Percentiles rank a stretch among this genome's conserved stretches.
These are phyloP conservation scores for Colletotrichum cereale DNA, from an alignment of 2,329 filamentous ascomycete genomes.

Conservation along the genomic window DNA sequence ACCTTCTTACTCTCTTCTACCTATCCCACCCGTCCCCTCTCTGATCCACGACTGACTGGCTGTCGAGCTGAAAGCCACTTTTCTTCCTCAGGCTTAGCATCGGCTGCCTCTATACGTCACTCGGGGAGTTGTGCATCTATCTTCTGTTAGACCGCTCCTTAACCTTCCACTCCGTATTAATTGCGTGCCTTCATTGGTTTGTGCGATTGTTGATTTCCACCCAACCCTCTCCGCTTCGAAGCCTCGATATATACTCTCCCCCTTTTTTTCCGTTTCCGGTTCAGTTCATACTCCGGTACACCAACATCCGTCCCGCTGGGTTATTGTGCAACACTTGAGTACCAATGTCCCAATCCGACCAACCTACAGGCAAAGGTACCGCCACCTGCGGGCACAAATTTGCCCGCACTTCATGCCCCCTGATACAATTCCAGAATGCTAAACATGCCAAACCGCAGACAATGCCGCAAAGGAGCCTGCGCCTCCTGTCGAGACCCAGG, in stretches of 20 bases:
- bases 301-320: background rate
- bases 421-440: slow-evolving; percentile 7
- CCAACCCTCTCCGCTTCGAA: slow-evolving; percentile 22
- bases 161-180: slow-evolving; percentile 21
- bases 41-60: slow-evolving; percentile 22
- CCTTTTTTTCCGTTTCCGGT: background rate
- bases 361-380: slow-evolving; percentile 38
- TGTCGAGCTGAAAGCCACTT: slow-evolving; percentile 10
- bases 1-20: background rate
- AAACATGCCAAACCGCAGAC: slow-evolving; percentile 20
- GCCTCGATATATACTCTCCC: slow-evolving; percentile 1
- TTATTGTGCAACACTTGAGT: background rate
- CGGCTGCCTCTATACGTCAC: slow-evolving; percentile 7
- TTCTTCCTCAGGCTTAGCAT: slow-evolving; percentile 13
- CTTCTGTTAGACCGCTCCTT: slow-evolving; percentile 19
- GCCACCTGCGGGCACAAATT: background rate
- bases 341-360: slow-evolving; percentile 37
- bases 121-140: slow-evolving; percentile 20
- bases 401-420: background rate
- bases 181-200: slow-evolving; percentile 32
- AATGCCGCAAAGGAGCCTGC: slow-evolving; percentile 29
- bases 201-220: slow-evolving; percentile 35
- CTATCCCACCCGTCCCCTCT: background rate
- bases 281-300: background rate
- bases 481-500: slow-evolving; percentile 16